Evolutionary conservation across 441 rosid species (phyloP), one percentile per base, ranked within the genome.

Genomic region (Theobroma grandiflorum): DNA sequence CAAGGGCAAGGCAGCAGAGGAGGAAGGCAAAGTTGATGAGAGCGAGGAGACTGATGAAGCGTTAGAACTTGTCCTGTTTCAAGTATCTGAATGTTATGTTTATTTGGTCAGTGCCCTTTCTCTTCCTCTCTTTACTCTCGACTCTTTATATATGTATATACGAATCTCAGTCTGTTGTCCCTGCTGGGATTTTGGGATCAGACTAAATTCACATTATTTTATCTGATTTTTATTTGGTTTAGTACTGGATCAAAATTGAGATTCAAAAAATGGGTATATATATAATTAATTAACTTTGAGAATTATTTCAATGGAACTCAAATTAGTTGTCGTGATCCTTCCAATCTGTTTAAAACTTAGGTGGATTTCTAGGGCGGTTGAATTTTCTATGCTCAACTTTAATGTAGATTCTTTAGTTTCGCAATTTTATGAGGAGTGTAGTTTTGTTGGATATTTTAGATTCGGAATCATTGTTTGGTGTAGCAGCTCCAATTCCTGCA

Each of bases 21-120:
- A 82, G 82, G 79, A 64, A 52, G 88, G 80, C 67, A 70, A 40
- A 20, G 76, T 40, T 59, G 89, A 83, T 53, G 88, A 82, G 80
- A 84, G 40, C 88, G 97, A 88, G 68, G 95, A 91, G 78, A 77
- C 76, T 12, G 95, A 89, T 68, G 88, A 93, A 80, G 86, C 87
- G 40, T 66, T 93, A 64, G 99, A 96, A 90, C 87, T 95, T 72
- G 71, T 91, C 81, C 91, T 95, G 40, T 97, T 91, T 86, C 98
- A 97, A 84, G 95, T 97, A 72, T 82, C 98, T 45, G 98, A 97
- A 88, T 95, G 95, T 82, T 96, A 95, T 82, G 98, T 95, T 81
- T 96, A 97, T 86, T 78, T 95, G 96, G 98, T 92, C 82, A 75
- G 87, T 43, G 37, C 79, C 63, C 52, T 40, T 18, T 52, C 52